Percentiles rank a stretch among this genome's conserved stretches.
Conservation (phyloP, 768 basidiomycete genomes). For the Austroboletus festivus region DNA sequence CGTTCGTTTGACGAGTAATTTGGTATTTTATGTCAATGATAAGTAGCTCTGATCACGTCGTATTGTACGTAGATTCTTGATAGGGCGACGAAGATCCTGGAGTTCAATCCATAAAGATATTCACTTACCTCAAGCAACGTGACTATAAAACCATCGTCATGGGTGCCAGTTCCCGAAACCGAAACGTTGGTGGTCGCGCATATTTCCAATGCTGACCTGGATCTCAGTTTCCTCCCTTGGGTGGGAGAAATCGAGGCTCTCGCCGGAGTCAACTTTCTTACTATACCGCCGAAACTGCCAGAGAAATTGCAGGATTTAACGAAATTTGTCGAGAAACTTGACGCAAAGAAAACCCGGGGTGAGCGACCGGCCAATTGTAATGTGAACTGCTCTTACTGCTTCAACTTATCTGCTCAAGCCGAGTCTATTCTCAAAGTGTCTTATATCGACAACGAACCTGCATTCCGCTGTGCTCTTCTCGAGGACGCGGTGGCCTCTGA, state of each 20-base stretch:
- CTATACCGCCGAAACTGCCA: slow-evolving; percentile 84
- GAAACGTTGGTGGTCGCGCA: slow-evolving; percentile 62
- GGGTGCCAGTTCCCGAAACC: slow-evolving; percentile 99
- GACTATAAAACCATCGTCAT: slow-evolving; percentile 97
- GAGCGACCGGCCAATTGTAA: slow-evolving; percentile 11
- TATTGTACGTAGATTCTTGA: slow-evolving; percentile 75
- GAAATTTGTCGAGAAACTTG: slow-evolving; percentile 76
- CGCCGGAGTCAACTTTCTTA: slow-evolving; percentile 94
- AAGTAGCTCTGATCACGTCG: slow-evolving; percentile 33
- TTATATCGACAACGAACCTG: slow-evolving; percentile 85
- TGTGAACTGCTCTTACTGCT: not conserved
- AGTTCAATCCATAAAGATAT: slow-evolving; percentile 92
- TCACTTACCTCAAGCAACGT: slow-evolving; percentile 98
- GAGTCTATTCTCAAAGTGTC: slow-evolving; percentile 73
- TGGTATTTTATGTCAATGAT: not conserved
- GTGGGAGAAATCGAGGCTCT: slow-evolving; percentile 88
- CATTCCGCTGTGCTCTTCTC: slow-evolving; percentile 89
- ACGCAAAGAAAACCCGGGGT: slow-evolving; percentile 48
- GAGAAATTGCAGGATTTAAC: slow-evolving; percentile 82
- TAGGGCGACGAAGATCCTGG: slow-evolving; percentile 90
- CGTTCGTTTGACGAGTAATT: slow-evolving; percentile 92
- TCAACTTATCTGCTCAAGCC: slow-evolving; percentile 50
- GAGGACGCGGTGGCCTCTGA: slow-evolving; percentile 94
- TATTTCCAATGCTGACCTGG: not conserved
- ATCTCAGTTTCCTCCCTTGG: slow-evolving; percentile 34